A percentile compares a stretch with the other conserved stretches of the same genome.
phyloP scores from a whole-genome alignment of 345 rosid genomes.

The Brassica napus region DNA sequence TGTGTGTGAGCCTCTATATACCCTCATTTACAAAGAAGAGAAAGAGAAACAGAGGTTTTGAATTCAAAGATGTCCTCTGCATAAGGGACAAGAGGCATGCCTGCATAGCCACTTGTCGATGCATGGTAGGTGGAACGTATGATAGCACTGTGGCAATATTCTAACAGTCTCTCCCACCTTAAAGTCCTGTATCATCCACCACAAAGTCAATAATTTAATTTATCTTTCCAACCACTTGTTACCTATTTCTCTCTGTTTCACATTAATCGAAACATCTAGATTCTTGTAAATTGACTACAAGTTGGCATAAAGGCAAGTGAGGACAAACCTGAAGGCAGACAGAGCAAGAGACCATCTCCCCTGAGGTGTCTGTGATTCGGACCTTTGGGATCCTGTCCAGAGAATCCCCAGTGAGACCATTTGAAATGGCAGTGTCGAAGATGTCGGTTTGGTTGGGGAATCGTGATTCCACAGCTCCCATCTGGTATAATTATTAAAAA shows the following conservation, averaged over 20 bases:
- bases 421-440: constrained; percentile 72
- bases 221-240: constrained; percentile 15
- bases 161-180: constrained; percentile 87
- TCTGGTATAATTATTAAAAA: constrained; percentile 43
- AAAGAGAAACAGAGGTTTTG: constrained; percentile 1
- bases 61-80: constrained; percentile 83
- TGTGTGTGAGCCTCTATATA: constrained; percentile 7
- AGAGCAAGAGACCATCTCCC: constrained; percentile 75
- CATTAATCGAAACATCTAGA: constrained; percentile 3
- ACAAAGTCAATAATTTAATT: background rate
- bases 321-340: constrained; percentile 91
- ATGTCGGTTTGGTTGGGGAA: constrained; percentile 74
- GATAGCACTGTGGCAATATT: constrained; percentile 95
- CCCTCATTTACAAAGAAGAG: constrained; percentile 36
- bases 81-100: constrained; percentile 94
- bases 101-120: constrained; percentile 90
- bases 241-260: background rate
- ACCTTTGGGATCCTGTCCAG: constrained; percentile 83
- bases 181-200: constrained; percentile 69
- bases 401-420: constrained; percentile 75
- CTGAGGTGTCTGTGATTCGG: constrained; percentile 45
- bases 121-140: constrained; percentile 96
- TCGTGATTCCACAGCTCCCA: constrained; percentile 82
- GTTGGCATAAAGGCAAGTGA: background rate
- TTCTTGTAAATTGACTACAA: background rate